Conservation (phyloP, 2,329 filamentous ascomycete species). For the Fusarium sp. region DNA sequence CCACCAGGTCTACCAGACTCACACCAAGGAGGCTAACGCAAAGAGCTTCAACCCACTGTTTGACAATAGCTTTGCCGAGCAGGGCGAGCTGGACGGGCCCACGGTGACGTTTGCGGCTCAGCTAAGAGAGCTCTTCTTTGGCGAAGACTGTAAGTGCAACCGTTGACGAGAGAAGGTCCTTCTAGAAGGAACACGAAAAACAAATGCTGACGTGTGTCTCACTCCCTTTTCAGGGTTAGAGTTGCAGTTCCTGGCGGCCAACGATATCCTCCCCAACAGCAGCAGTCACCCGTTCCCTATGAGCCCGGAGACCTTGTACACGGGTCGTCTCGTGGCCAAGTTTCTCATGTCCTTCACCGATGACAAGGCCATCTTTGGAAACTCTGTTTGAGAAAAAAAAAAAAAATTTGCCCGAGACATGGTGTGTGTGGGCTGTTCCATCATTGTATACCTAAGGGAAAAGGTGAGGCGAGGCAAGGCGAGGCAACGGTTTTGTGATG, state of each 20-base stretch:
- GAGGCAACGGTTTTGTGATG: slow-evolving; percentile 27
- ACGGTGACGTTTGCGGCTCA: slow-evolving; percentile 56
- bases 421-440: slow-evolving; percentile 22
- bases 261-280: slow-evolving; percentile 56
- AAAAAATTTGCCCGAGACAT: slow-evolving; percentile 34
- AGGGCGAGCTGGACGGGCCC: slow-evolving; percentile 56
- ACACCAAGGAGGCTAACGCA: slow-evolving; percentile 57
- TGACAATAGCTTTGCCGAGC: slow-evolving; percentile 53
- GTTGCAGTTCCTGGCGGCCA: slow-evolving; percentile 54
- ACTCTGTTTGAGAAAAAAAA: slow-evolving; percentile 18
- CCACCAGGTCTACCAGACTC: slow-evolving; percentile 66
- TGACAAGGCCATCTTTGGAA: slow-evolving; percentile 58
- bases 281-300: slow-evolving; percentile 57
- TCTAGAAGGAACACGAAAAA: slow-evolving; percentile 19
- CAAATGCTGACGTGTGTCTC: slow-evolving; percentile 30
- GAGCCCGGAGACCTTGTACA: slow-evolving; percentile 60
- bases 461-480: background rate
- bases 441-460: background rate
- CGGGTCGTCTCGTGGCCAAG: slow-evolving; percentile 60
- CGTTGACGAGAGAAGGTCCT: slow-evolving; percentile 1
- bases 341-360: slow-evolving; percentile 64
- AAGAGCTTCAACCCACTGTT: slow-evolving; percentile 65
- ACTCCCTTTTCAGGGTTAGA: slow-evolving; percentile 45
- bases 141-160: slow-evolving; percentile 54
- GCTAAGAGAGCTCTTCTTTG: slow-evolving; percentile 56